Percentiles rank a stretch among this genome's conserved stretches.
Evolutionary conservation across 768 basidiomycete species (phyloP).

Genomic region (Russula ochroleuca): DNA sequence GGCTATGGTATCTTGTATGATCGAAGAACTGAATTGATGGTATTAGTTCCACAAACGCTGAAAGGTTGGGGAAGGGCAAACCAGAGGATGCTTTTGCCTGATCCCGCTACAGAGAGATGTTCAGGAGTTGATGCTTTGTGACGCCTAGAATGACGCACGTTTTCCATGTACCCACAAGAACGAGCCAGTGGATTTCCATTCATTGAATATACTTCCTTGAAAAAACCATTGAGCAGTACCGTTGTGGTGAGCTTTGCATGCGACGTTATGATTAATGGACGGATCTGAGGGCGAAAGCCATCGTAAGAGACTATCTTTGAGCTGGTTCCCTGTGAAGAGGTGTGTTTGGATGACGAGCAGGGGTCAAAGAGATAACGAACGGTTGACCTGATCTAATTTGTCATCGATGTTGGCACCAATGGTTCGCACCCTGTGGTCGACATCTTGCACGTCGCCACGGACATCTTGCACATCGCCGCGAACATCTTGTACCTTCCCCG

Average conservation of each 20-base stretch:
- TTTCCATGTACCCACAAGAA: constrained; percentile 1
- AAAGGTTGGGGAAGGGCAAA: background rate
- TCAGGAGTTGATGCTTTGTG: background rate
- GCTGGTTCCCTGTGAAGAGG: background rate
- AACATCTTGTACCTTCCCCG: background rate
- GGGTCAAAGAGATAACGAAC: too few species aligned
- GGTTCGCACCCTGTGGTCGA: background rate
- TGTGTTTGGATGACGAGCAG: background rate
- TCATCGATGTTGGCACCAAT: too few species aligned
- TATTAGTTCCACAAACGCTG: background rate
- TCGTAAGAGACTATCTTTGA: background rate
- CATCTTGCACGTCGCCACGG: background rate
- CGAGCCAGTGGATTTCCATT: background rate
- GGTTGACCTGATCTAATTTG: too few species aligned
- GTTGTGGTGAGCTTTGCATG: background rate
- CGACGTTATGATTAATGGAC: background rate
- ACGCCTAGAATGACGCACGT: background rate
- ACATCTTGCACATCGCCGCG: background rate
- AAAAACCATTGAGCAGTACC: background rate
- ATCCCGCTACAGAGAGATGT: background rate
- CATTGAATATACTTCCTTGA: background rate
- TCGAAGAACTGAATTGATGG: background rate
- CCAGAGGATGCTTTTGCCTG: background rate
- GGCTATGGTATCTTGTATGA: background rate
- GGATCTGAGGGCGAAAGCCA: background rate